Evolutionary conservation across 768 basidiomycete species (phyloP).

Genomic region (Boletus sp.): DNA sequence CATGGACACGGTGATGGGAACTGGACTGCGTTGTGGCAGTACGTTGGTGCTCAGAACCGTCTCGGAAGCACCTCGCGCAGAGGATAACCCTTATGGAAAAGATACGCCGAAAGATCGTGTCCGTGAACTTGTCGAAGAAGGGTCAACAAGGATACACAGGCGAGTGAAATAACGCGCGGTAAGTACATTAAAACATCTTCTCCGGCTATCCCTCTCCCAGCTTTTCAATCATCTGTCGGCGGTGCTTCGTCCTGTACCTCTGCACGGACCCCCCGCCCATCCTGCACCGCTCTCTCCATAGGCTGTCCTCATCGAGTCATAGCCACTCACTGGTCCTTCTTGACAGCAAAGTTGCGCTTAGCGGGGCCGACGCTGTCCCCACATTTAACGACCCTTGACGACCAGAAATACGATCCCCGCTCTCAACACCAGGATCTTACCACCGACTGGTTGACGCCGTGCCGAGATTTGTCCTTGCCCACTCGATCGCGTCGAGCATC

Average conservation of each 20-base stretch:
- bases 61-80: conserved; percentile 23
- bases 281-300: conserved; percentile 3
- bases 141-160: conserved; percentile 34
- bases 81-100: conserved; percentile 31
- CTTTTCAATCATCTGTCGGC: conserved; percentile 8
- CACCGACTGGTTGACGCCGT: background rate
- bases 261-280: background rate
- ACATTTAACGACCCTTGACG: conserved; percentile 32
- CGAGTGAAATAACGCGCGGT: conserved; percentile 13
- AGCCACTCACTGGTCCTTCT: background rate
- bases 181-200: conserved; percentile 22
- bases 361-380: background rate
- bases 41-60: conserved; percentile 9
- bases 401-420: conserved; percentile 15
- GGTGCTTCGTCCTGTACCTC: conserved; percentile 16
- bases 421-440: background rate
- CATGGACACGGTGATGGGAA: conserved; percentile 14
- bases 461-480: background rate
- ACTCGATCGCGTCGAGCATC: conserved; percentile 6
- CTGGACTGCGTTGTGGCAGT: conserved; percentile 22
- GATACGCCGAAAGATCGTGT: conserved; percentile 28
- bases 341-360: background rate
- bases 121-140: conserved; percentile 17
- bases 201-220: conserved; percentile 4
- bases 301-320: conserved; percentile 8